Evolutionary conservation across 768 basidiomycete species (phyloP).

Genomic region (Amylocystis lapponica): DNA sequence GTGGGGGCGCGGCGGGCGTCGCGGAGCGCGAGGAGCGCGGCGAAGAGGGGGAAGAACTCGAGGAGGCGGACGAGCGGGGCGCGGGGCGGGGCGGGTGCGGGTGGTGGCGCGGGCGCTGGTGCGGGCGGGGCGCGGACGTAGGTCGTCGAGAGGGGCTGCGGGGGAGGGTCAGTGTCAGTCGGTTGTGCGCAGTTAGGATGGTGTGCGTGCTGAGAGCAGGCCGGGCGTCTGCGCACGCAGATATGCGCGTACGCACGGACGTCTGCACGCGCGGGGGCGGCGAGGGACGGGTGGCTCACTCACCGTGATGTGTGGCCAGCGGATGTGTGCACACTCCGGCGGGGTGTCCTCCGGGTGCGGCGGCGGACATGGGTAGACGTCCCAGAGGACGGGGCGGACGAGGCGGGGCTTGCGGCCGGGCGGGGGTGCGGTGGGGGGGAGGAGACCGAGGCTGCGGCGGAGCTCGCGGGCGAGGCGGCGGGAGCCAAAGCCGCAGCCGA

Average conservation of each 20-base stretch:
- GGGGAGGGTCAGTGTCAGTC: slow-evolving; percentile 1
- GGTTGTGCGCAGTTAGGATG: not conserved
- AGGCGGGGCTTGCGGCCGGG: not conserved
- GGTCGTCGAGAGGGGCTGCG: slow-evolving; percentile 7
- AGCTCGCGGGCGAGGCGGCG: slow-evolving; percentile 16
- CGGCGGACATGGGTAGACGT: slow-evolving; percentile 9
- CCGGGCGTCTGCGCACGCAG: not conserved
- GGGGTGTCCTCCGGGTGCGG: not conserved
- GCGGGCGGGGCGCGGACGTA: slow-evolving; percentile 3
- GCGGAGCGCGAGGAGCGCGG: slow-evolving; percentile 1
- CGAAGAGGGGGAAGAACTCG: not conserved
- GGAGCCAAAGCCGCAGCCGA: slow-evolving; percentile 23
- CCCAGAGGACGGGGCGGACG: slow-evolving; percentile 17
- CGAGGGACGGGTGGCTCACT: too few species aligned
- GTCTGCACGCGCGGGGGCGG: too few species aligned
- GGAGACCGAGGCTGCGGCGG: slow-evolving; percentile 15
- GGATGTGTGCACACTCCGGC: slow-evolving; percentile 10
- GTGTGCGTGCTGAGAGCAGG: too few species aligned
- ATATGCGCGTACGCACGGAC: too few species aligned
- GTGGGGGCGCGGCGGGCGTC: not conserved
- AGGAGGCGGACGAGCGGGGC: not conserved
- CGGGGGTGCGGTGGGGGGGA: not conserved
- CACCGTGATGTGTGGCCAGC: too few species aligned
- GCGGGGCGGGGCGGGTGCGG: not conserved
- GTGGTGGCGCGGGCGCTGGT: not conserved